Conservation (phyloP, 2,329 filamentous ascomycete species). For the Furcasterigmium furcatum region DNA sequence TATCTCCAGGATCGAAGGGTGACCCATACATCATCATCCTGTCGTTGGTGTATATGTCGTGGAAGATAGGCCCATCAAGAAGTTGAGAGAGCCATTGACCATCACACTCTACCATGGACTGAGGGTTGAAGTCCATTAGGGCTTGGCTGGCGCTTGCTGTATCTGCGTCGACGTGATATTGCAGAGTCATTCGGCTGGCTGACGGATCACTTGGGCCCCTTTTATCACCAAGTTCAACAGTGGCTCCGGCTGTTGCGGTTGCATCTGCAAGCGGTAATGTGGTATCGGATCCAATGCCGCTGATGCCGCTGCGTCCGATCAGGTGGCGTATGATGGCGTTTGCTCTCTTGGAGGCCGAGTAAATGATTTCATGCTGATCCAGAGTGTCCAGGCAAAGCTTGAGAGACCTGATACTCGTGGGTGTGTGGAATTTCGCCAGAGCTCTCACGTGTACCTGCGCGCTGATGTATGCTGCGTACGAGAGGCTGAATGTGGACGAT, state of each 20-base stretch:
- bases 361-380: constrained; percentile 45
- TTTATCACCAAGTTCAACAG: background rate
- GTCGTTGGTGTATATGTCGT: background rate
- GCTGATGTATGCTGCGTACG: constrained; percentile 52
- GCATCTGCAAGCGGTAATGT: background rate
- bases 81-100: background rate
- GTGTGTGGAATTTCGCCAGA: constrained; percentile 36
- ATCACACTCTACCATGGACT: background rate
- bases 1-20: background rate
- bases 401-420: constrained; percentile 33
- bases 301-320: constrained; percentile 39
- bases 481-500: constrained; percentile 48
- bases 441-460: constrained; percentile 50
- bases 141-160: background rate
- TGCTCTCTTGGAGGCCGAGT: constrained; percentile 43
- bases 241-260: background rate
- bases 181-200: background rate
- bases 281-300: background rate
- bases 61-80: background rate
- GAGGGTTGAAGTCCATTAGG: background rate
- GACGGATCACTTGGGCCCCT: background rate
- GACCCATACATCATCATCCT: background rate
- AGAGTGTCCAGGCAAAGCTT: constrained; percentile 42
- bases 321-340: constrained; percentile 39
- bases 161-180: background rate